Base-by-base conservation (phyloP, 2,329 filamentous ascomycete genomes). In the Madurella mycetomatis region DNA sequence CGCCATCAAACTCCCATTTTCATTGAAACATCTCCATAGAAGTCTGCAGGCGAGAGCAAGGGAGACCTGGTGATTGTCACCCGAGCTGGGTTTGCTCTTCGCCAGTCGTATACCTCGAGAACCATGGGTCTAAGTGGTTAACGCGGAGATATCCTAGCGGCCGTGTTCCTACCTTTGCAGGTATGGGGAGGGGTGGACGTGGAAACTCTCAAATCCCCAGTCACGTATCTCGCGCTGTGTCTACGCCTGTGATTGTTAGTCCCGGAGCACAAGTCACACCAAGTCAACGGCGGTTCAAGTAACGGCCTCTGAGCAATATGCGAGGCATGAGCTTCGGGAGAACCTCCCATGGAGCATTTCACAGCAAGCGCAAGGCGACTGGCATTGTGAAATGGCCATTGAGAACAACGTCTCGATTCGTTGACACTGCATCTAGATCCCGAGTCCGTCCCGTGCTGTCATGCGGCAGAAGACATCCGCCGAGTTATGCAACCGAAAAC, bases 71-170 rank as follows among this genome's bases (percentile, higher is more conserved):
- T 81, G 75, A 80, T 68, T 69, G 25, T 43, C 65, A 64, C 34
- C 69, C 71, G 66, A 67, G 67, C 72, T 71, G 65, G 69, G 67
- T 74, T 94, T 80, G 66, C 73, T 96, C 79, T 96, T 80, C 88
- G 90, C 90, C 83, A 92, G 82, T 84, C 84, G 88, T 95, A 85
- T 96, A 96, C 86, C 90, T 90, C 84, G 83, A 83, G 80, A 87
- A 84, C 86, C 88, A 90, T 86, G 68, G 77, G 73, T 65, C 66
- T 74, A 67, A 47, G 75, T 79, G 87, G 83, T 85, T 82, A 80
- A 86, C 83, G 85, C 85, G 89, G 88, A 87, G 90, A 95, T 95
- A 90, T 83, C 76, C 81, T 87, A 85, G 89, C 89, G 88, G 75
- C 70, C 54, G 32, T 57, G 37, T 56, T 43, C 51, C 44, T 60